A percentile compares a stretch with the other conserved stretches of the same genome.
These are phyloP conservation scores for Pouteria campechiana DNA, from an alignment of 179 eudicot genomes.

Conservation along the genomic window DNA sequence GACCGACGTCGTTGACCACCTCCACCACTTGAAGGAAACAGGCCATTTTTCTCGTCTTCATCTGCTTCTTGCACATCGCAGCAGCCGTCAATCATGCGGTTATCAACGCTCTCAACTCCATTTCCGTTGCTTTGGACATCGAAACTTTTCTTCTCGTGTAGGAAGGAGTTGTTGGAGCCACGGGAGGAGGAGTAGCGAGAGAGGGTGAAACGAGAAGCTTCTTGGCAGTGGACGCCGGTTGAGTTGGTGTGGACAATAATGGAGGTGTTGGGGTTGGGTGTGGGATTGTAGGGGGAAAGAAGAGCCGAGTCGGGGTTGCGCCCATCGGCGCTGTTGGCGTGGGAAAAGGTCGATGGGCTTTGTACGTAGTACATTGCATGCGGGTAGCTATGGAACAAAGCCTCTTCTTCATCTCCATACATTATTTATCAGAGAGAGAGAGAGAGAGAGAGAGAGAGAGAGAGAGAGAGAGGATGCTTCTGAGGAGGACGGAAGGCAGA, in stretches of 20 bases:
- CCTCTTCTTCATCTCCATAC: constrained; percentile 53
- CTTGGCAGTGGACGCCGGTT: neutral
- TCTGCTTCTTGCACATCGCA: constrained; percentile 1
- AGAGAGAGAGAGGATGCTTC: neutral
- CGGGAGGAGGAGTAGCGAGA: constrained; percentile 33
- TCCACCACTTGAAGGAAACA: constrained; percentile 10
- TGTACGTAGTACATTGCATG: constrained; percentile 46
- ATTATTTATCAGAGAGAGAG: neutral
- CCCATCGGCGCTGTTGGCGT: constrained; percentile 13
- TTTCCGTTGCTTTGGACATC: constrained; percentile 6
- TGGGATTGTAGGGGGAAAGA: constrained; percentile 4
- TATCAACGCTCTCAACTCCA: constrained; percentile 3
- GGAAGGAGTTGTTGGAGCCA: constrained; percentile 26
- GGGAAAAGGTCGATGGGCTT: constrained; percentile 52
- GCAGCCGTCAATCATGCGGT: constrained; percentile 1
- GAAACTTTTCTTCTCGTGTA: constrained; percentile 16
- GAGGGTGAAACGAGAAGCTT: constrained; percentile 2
- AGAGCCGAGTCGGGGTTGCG: neutral
- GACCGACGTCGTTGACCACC: constrained; percentile 35
- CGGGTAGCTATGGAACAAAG: constrained; percentile 17
- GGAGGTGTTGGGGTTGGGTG: neutral
- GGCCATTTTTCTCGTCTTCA: constrained; percentile 9
- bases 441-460: neutral
- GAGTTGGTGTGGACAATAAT: neutral
- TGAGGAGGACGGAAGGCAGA: too few relatives aligned